Evolutionary conservation across 768 basidiomycete species (phyloP), one percentile per base, ranked within the genome.

Genomic region (Amanita muscaria): DNA sequence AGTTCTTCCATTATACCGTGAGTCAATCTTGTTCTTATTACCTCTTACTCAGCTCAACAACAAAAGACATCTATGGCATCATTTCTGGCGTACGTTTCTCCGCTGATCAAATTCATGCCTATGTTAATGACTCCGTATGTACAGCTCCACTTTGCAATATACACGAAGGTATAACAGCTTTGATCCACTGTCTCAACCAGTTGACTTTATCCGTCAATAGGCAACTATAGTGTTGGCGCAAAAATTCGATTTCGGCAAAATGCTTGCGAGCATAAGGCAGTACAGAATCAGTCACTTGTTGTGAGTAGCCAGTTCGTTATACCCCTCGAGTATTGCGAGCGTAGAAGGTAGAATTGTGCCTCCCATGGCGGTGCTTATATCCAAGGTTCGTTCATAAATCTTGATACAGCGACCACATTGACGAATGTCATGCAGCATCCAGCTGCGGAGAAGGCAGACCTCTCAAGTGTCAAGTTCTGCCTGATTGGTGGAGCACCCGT

Each of bases 121-220:
- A n/a, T n/a, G n/a, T n/a, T n/a, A n/a, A n/a, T n/a, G n/a, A n/a
- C n/a, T n/a, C n/a, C n/a, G n/a, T n/a, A n/a, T 32, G 16, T 44
- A 37, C 51, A 79, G 78, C 62, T 78, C 44, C 80, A 82, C 54
- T 67, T 72, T 44, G 59, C 66, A 23, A 48, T 83, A 32, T 81
- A 78, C 53, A 68, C 65, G 40, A 74, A 71, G 33, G 77, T 80
- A 51, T 19, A 18, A 7, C 4, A 9, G 4, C 4, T 42, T 25
- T 15, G 33, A n/a, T 16, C 23, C n/a, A 7, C 38, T 33, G 31
- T 46, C 27, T 12, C 12, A 6, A 12, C 12, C 27, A 29, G 27
- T 12, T 29, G 6, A 29, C 27, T 12, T 34, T 43, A 18, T 37
- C 37, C 30, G 45, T 34, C n/a, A n/a, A 32, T 21, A 81, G 79